Conservation (phyloP, 192 early-diverging fungal genomes). For the Umbelopsis sp. region DNA sequence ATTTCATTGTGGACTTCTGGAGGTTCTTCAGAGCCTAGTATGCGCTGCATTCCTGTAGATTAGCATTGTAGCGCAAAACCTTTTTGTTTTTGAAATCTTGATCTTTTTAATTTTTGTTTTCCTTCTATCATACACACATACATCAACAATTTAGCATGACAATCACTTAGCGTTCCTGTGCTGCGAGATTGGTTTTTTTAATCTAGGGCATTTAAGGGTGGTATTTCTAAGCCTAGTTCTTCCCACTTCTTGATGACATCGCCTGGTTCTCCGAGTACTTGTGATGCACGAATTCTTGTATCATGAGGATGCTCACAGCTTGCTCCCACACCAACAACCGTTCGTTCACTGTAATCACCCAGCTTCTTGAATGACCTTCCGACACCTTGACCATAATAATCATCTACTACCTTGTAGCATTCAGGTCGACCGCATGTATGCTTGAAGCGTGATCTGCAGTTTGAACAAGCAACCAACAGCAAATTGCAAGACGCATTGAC, state of each 20-base stretch:
- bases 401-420: slow-evolving; percentile 50
- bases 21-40: slow-evolving; percentile 15
- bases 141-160: too few relatives aligned
- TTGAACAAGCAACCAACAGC: slow-evolving; percentile 68
- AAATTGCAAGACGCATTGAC: slow-evolving; percentile 71
- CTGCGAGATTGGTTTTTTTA: background rate
- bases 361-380: slow-evolving; percentile 16
- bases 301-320: slow-evolving; percentile 31
- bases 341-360: slow-evolving; percentile 6
- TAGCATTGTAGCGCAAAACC: background rate
- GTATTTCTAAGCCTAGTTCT: slow-evolving; percentile 23
- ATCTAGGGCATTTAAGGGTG: background rate
- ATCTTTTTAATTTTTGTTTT: background rate
- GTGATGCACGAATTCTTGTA: slow-evolving; percentile 24
- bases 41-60: slow-evolving; percentile 28
- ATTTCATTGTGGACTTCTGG: slow-evolving; percentile 48
- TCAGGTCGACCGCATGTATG: slow-evolving; percentile 51
- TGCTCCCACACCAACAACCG: slow-evolving; percentile 25
- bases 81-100: background rate
- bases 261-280: slow-evolving; percentile 37
- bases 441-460: slow-evolving; percentile 48
- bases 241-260: slow-evolving; percentile 36
- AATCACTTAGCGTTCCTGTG: too few relatives aligned
- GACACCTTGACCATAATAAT: slow-evolving; percentile 14
- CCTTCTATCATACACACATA: background rate